Percentiles rank a stretch among this genome's conserved stretches.
These are phyloP conservation scores for Pyracantha coccinea DNA, from an alignment of 331 rosid species.

Conservation along the genomic window DNA sequence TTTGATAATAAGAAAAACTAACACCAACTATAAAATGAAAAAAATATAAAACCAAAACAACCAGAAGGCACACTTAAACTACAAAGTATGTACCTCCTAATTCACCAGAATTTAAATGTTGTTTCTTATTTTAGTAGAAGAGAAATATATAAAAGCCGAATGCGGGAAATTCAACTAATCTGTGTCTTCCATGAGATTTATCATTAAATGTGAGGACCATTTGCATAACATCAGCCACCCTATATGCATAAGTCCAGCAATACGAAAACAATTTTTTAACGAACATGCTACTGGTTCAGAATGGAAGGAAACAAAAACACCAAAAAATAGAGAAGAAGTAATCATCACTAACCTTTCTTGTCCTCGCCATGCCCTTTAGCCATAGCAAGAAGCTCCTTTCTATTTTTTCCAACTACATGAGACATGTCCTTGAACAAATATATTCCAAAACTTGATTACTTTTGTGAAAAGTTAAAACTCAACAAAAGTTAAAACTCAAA, in stretches of 20 bases:
- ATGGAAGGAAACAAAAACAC: constrained; percentile 6
- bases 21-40: not conserved
- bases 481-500: constrained; percentile 5
- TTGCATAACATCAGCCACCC: not conserved
- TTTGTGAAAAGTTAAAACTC: constrained; percentile 8
- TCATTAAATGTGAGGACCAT: not conserved
- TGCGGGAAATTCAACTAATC: not conserved
- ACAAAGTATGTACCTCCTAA: not conserved
- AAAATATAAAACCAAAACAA: constrained; percentile 1
- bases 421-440: constrained; percentile 77
- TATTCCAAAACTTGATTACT: constrained; percentile 17
- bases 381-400: constrained; percentile 96
- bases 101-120: not conserved
- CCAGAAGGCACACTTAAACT: constrained; percentile 9
- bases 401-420: constrained; percentile 91
- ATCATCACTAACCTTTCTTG: constrained; percentile 66
- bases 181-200: constrained; percentile 3
- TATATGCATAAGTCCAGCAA: not conserved
- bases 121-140: not conserved
- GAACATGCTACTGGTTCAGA: not conserved
- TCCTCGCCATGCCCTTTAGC: constrained; percentile 92
- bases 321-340: not conserved
- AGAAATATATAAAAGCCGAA: not conserved
- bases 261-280: not conserved
- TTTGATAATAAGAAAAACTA: constrained; percentile 7